These are phyloP conservation scores for Magnolia changhungtana DNA, from an alignment of 164 flowering plant species.

Conservation along the genomic window DNA sequence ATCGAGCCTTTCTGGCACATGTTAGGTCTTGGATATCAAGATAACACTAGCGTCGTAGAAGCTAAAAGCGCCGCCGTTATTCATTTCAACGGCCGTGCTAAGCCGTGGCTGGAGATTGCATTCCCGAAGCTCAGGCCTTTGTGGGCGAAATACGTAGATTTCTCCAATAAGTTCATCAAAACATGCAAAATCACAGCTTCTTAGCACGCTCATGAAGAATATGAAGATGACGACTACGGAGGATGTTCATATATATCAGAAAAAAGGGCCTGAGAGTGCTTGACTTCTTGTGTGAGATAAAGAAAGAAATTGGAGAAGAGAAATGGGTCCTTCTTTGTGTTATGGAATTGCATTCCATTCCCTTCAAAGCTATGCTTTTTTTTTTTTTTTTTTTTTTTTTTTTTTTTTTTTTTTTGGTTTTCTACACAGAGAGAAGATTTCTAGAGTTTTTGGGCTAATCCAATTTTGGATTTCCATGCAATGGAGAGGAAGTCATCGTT, in stretches of 20 bases:
- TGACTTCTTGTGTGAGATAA: not conserved
- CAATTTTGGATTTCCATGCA: not conserved
- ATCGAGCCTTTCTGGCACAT: constrained; percentile 98
- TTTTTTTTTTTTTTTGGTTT: not conserved
- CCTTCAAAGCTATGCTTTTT: not conserved
- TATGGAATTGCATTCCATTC: not conserved
- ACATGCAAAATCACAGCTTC: constrained; percentile 62
- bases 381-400: not conserved
- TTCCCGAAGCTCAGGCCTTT: constrained; percentile 68
- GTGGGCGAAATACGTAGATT: constrained; percentile 83
- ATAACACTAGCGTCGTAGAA: constrained; percentile 62
- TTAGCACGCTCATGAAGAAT: constrained; percentile 21
- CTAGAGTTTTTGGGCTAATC: not conserved
- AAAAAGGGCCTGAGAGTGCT: not conserved
- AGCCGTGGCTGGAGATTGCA: constrained; percentile 96
- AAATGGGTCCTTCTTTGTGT: not conserved
- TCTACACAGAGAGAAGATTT: not conserved
- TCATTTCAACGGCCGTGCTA: constrained; percentile 94
- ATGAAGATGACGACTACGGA: not conserved
- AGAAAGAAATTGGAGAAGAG: not conserved
- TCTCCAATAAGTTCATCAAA: constrained; percentile 71
- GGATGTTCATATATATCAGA: constrained; percentile 12
- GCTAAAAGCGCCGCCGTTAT: constrained; percentile 82
- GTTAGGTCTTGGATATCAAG: constrained; percentile 96
- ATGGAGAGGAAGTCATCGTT: not conserved